Base-by-base conservation (phyloP, 495 filamentous ascomycete species). In the Penicillium pulvis region DNA sequence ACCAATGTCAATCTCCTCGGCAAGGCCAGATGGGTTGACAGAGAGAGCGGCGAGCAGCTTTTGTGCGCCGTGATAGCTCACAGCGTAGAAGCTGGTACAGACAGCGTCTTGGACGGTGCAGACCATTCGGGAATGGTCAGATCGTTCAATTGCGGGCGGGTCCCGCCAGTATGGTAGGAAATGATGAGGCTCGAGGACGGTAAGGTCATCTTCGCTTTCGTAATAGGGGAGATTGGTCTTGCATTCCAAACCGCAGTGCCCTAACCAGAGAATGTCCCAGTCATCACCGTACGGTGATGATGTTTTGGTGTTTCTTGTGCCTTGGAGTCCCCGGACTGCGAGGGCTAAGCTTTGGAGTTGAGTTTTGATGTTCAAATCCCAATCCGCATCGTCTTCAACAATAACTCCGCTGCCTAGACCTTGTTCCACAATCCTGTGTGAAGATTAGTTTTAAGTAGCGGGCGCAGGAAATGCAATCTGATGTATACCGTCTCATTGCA, bases 181-280 rank as follows among this genome's bases (percentile, higher is more conserved):
- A 36, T 54, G 51, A 2, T 16, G 41, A 26, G 51, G 23, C n/a
- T 30, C 7, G 30, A 30, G 44, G 1, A 60, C 52, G 12, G 59
- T 65, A 3, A 39, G 53, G 24, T 65, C 63, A 31, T 58, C 46
- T 1, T 57, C 60, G n/a, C 60, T 62, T 30, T 63, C 39, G 46
- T 56, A 67, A 23, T 57, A 59, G 17, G 62, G 60, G 9, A 28
- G 6, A 36, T 59, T 45, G 26, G 62, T 56, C 23, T 43, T 51
- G 56, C 58, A 67, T 49, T 64, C 53, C 12, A 68, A 28, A 1
- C 74, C 73, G 63, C 81, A 83, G 62, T 81, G 77, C 1, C 81
- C 81, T n/a, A 82, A 66, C 79, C 80, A 83, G 24, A 83, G 64
- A 48, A 82, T 69, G 56, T 83, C 78, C 83, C 83, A 86, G 60